Conservation (phyloP, 2,329 filamentous ascomycete species). For the Colletotrichum zoysiae region DNA sequence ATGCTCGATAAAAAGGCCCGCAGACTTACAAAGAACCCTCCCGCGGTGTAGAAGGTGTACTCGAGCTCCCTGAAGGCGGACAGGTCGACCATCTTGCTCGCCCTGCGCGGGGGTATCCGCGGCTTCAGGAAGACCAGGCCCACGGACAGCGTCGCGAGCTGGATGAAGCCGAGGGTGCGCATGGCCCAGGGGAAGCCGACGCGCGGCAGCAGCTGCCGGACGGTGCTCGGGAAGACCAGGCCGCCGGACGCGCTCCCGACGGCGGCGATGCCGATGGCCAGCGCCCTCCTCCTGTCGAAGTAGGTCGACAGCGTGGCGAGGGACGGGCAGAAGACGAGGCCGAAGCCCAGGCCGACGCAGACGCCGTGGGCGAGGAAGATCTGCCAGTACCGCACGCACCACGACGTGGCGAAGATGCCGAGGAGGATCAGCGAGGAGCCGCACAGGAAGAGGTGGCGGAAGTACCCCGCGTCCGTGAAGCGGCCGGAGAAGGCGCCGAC, state of each 20-base stretch:
- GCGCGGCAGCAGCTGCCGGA: constrained; percentile 54
- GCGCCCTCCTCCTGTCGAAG: constrained; percentile 65
- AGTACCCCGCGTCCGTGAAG: constrained; percentile 59
- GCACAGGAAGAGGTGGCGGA: constrained; percentile 52
- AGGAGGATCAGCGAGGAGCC: constrained; percentile 56
- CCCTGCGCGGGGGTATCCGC: constrained; percentile 54
- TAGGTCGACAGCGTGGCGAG: constrained; percentile 73
- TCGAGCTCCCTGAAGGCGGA: constrained; percentile 56
- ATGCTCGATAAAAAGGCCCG: neutral
- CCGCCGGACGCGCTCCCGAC: constrained; percentile 69
- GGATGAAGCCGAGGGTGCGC: constrained; percentile 61
- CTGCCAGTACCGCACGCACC: constrained; percentile 61
- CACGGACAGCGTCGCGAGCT: constrained; percentile 55
- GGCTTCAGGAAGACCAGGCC: constrained; percentile 56
- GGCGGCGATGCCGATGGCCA: constrained; percentile 71
- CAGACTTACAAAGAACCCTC: constrained; percentile 35
- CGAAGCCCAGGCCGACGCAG: constrained; percentile 64
- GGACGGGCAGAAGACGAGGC: constrained; percentile 68
- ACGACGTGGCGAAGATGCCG: constrained; percentile 60
- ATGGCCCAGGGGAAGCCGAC: constrained; percentile 69
- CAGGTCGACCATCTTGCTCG: constrained; percentile 58
- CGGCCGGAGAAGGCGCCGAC: constrained; percentile 58
- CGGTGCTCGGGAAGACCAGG: constrained; percentile 60
- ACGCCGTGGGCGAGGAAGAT: constrained; percentile 63
- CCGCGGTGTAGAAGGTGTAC: constrained; percentile 31